Percentiles rank a stretch among this genome's conserved stretches.
phyloP scores from a whole-genome alignment of 176 grass and related monocot species.

The Triticum aestivum region IWGSC_CS_RefSeq_v2.1 NC_057805.1:484785769-484786268 shows the following conservation, averaged over 20 bases:
- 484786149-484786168: not conserved
- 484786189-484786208: conserved; percentile 7
- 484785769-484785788: conserved; percentile 75
- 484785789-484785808: conserved; percentile 59
- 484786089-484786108: not conserved
- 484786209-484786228: conserved; percentile 4
- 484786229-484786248: not conserved
- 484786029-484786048: not conserved
- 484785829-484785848: conserved; percentile 49
- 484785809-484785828: conserved; percentile 53
- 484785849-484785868: conserved; percentile 39
- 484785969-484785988: conserved; percentile 44
- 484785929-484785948: not conserved
- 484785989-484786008: conserved; percentile 20
- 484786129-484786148: conserved; percentile 25
- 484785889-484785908: conserved; percentile 56
- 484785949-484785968: not conserved
- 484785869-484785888: conserved; percentile 55
- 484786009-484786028: conserved; percentile 11
- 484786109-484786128: conserved; percentile 12
- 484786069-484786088: not conserved
- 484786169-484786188: not conserved
- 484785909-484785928: not conserved
- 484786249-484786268: not conserved
- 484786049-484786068: not conserved